Percentiles rank a stretch among this genome's conserved stretches.
Evolutionary conservation across 805 yeast genomes (phyloP).

Genomic region (Cyberlindnera suaveolens): DNA sequence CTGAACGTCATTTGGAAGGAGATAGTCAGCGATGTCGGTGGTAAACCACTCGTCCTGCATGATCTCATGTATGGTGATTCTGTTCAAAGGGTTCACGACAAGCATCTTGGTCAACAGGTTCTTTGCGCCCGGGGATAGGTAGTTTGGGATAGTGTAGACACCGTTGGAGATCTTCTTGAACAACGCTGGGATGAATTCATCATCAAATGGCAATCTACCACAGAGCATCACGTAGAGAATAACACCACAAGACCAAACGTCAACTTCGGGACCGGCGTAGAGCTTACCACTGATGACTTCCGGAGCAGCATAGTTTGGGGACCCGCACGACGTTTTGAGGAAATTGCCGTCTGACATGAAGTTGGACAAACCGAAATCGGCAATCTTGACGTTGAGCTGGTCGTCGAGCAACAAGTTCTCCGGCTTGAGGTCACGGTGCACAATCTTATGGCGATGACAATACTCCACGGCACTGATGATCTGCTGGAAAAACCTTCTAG

Average conservation of each 20-base stretch:
- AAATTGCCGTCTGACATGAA: constrained; percentile 98
- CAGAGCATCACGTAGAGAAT: constrained; percentile 92
- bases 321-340: constrained; percentile 90
- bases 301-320: constrained; percentile 97
- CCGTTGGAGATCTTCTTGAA: constrained; percentile 92
- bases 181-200: constrained; percentile 89
- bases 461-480: constrained; percentile 95
- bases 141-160: constrained; percentile 85
- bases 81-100: constrained; percentile 88
- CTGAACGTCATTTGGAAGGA: constrained; percentile 46
- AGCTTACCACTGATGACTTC: constrained; percentile 92
- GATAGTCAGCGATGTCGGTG: constrained; percentile 70
- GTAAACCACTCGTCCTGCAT: constrained; percentile 94
- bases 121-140: constrained; percentile 79
- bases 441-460: constrained; percentile 94
- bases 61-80: constrained; percentile 88
- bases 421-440: constrained; percentile 94
- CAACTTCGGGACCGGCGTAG: constrained; percentile 97
- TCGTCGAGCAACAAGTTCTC: constrained; percentile 89
- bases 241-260: constrained; percentile 97
- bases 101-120: constrained; percentile 80
- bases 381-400: constrained; percentile 86
- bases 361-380: constrained; percentile 91
- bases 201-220: constrained; percentile 93
- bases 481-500: constrained; percentile 90